Evolutionary conservation across 768 basidiomycete genomes (phyloP).

Genomic region (Termitomyces sp.): DNA sequence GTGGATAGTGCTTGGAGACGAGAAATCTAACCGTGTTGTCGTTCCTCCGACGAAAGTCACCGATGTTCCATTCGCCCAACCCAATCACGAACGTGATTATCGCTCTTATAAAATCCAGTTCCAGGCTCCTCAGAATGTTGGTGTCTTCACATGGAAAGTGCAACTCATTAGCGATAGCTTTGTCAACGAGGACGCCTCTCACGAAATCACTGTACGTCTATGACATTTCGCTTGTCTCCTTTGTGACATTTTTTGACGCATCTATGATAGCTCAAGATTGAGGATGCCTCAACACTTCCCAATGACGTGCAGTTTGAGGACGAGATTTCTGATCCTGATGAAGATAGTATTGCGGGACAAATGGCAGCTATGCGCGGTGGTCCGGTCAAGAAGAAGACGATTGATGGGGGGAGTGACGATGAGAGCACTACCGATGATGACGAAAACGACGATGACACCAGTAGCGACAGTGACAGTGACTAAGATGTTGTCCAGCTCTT

Average conservation of each 20-base stretch:
- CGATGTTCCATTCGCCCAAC: constrained; percentile 68
- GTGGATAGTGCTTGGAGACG: constrained; percentile 90
- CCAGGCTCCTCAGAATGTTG: constrained; percentile 85
- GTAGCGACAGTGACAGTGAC: constrained; percentile 50
- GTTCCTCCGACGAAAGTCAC: constrained; percentile 82
- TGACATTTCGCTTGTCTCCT: background rate
- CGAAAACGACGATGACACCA: constrained; percentile 39
- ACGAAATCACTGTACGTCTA: constrained; percentile 66
- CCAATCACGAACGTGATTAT: constrained; percentile 53
- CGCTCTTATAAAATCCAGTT: constrained; percentile 90
- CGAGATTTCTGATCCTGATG: constrained; percentile 97
- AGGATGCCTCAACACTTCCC: constrained; percentile 58
- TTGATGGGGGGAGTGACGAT: constrained; percentile 54
- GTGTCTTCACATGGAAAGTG: constrained; percentile 86
- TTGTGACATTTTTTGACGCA: constrained; percentile 11
- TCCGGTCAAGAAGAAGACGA: constrained; percentile 64
- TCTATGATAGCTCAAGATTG: constrained; percentile 69
- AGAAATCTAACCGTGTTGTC: constrained; percentile 79
- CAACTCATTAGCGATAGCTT: constrained; percentile 87
- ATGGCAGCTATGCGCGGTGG: constrained; percentile 96
- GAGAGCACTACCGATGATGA: constrained; percentile 52
- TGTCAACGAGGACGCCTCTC: constrained; percentile 73
- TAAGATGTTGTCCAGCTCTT: constrained; percentile 24
- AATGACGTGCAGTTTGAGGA: constrained; percentile 70
- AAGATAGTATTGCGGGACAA: constrained; percentile 94